phyloP scores from a whole-genome alignment of 805 yeast species.

The Candida verbasci region DNA sequence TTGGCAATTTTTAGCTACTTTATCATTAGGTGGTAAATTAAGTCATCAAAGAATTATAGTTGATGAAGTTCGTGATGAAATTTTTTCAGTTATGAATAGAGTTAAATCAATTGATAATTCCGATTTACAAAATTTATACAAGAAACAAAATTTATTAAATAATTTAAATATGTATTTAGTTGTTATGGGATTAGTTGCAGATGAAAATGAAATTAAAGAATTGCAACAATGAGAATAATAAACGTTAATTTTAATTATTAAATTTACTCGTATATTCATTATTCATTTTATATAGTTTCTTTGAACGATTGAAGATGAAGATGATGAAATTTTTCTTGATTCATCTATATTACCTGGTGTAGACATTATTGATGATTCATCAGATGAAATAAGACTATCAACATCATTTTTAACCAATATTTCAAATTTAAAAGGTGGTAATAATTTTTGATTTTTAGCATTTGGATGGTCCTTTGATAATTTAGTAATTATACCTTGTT shows the following conservation, averaged over 20 bases:
- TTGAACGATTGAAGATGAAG: not conserved
- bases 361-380: not conserved
- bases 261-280: too few species aligned
- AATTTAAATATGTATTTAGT: constrained; percentile 89
- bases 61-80: constrained; percentile 90
- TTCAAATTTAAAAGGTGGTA: constrained; percentile 4
- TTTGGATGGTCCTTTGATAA: not conserved
- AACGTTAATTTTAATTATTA: too few species aligned
- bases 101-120: constrained; percentile 58
- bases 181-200: constrained; percentile 94
- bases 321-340: not conserved
- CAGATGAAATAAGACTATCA: not conserved
- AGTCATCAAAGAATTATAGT: constrained; percentile 91
- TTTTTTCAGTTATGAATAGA: constrained; percentile 78
- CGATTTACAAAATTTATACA: constrained; percentile 39
- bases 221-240: constrained; percentile 24
- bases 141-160: constrained; percentile 57
- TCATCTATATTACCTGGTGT: not conserved
- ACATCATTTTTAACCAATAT: not conserved
- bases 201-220: constrained; percentile 83
- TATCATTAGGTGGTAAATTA: constrained; percentile 85
- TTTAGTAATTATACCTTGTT: constrained; percentile 10
- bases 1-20: constrained; percentile 95
- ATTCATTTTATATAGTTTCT: not conserved
- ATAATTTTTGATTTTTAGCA: not conserved